phyloP scores from a whole-genome alignment of 306 rosid genomes.

The Cicer yamashitae region DNA sequence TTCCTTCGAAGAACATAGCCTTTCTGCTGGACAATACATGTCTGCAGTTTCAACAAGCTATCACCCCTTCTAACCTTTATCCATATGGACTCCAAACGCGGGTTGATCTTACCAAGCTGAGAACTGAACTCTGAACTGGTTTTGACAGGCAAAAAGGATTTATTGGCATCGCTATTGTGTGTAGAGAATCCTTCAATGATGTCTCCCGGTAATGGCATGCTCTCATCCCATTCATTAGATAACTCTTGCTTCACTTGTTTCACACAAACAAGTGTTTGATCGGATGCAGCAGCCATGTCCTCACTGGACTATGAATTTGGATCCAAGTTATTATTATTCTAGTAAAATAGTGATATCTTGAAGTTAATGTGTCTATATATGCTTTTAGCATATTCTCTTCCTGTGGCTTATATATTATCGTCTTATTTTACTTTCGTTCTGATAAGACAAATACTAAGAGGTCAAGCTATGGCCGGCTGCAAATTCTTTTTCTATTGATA shows the following conservation, averaged over 20 bases:
- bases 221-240: slow-evolving; percentile 71
- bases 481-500: not conserved
- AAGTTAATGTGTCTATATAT: slow-evolving; percentile 16
- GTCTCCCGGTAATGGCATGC: slow-evolving; percentile 82
- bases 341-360: not conserved
- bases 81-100: slow-evolving; percentile 54
- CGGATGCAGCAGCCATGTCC: slow-evolving; percentile 43
- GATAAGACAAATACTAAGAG: slow-evolving; percentile 6
- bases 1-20: slow-evolving; percentile 53
- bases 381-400: slow-evolving; percentile 35
- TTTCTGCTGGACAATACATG: slow-evolving; percentile 58
- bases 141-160: slow-evolving; percentile 53
- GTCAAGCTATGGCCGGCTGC: slow-evolving; percentile 41
- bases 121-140: slow-evolving; percentile 63
- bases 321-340: not conserved
- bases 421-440: not conserved
- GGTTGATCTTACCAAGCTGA: slow-evolving; percentile 60
- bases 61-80: slow-evolving; percentile 71
- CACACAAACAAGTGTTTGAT: slow-evolving; percentile 60
- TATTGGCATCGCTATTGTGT: slow-evolving; percentile 49
- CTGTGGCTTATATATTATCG: slow-evolving; percentile 25
- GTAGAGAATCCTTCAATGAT: slow-evolving; percentile 65
- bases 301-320: not conserved
- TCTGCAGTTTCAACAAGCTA: slow-evolving; percentile 52
- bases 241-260: slow-evolving; percentile 70